A percentile compares a stretch with the other conserved stretches of the same genome.
Evolutionary conservation across 2,329 filamentous ascomycete species (phyloP).

Genomic region (Colletotrichum sp.): DNA sequence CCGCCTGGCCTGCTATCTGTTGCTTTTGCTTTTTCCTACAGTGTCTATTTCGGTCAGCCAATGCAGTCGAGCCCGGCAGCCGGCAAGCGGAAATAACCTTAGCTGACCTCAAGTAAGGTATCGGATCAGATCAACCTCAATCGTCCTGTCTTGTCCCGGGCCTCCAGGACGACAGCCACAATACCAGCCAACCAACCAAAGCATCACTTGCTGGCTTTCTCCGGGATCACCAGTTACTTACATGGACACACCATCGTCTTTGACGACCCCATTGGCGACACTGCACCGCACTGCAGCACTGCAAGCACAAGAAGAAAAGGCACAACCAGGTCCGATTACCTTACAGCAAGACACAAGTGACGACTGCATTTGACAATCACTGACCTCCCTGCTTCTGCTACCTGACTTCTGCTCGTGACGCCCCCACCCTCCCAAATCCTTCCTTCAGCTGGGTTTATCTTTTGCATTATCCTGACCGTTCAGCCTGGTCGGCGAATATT

Average conservation of each 20-base stretch:
- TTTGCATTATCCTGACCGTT: neutral
- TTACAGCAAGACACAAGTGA: neutral
- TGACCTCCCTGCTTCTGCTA: neutral
- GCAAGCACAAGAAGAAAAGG: neutral
- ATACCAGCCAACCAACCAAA: neutral
- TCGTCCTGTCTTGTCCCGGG: neutral
- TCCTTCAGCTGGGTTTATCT: neutral
- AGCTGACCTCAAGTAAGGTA: constrained; percentile 3
- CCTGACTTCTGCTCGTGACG: neutral
- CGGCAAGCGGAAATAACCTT: constrained; percentile 15
- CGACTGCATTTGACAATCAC: neutral
- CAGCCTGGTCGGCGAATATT: neutral
- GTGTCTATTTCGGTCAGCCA: neutral
- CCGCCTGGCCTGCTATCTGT: neutral
- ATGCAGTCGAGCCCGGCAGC: neutral
- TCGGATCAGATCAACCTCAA: neutral
- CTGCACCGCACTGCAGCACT: neutral
- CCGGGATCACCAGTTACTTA: neutral
- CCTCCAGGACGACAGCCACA: neutral
- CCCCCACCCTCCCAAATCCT: neutral
- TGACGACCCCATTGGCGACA: neutral
- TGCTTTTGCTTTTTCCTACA: neutral
- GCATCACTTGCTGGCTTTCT: neutral
- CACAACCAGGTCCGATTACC: neutral
- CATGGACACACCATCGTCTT: neutral